A percentile compares a stretch with the other conserved stretches of the same genome.
These are phyloP conservation scores for Penicillium brasilianum DNA, from an alignment of 2,329 filamentous ascomycete genomes.

Conservation along the genomic window DNA sequence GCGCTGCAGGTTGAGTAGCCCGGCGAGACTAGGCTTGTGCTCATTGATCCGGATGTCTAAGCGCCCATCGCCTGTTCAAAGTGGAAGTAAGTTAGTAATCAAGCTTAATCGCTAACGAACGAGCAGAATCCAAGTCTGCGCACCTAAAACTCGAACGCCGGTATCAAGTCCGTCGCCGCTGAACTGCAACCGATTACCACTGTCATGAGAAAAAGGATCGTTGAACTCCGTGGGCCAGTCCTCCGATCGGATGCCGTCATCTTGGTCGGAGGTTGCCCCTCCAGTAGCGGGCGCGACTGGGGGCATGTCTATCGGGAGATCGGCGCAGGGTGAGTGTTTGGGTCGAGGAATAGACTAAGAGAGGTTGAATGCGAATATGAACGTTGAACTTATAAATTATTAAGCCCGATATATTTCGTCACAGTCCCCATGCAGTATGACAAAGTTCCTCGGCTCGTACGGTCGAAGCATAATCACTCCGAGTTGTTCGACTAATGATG, in stretches of 20 bases:
- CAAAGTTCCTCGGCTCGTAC: not conserved
- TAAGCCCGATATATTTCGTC: not conserved
- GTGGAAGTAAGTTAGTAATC: not conserved
- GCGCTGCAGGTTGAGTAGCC: constrained; percentile 21
- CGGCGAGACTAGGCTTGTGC: constrained; percentile 27
- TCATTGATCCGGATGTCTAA: constrained; percentile 31
- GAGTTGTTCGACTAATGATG: constrained; percentile 11
- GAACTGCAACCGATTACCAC: constrained; percentile 8
- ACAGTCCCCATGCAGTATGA: not conserved
- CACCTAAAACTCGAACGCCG: constrained; percentile 11
- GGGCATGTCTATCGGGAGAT: constrained; percentile 10
- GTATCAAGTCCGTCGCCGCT: constrained; percentile 13
- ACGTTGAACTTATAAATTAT: not conserved
- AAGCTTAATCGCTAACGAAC: not conserved
- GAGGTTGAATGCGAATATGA: not conserved
- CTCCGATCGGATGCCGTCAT: not conserved
- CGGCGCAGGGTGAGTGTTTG: not conserved
- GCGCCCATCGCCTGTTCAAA: constrained; percentile 27
- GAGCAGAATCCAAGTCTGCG: not conserved
- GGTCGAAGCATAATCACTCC: not conserved
- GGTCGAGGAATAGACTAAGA: not conserved
- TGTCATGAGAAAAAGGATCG: not conserved
- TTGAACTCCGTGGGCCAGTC: constrained; percentile 6
- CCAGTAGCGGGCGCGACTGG: constrained; percentile 1
- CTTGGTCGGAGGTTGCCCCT: not conserved